Percentiles rank a stretch among this genome's conserved stretches.
Conservation (phyloP, 2,329 filamentous ascomycete genomes). For the Annulohypoxylon truncatum region DNA sequence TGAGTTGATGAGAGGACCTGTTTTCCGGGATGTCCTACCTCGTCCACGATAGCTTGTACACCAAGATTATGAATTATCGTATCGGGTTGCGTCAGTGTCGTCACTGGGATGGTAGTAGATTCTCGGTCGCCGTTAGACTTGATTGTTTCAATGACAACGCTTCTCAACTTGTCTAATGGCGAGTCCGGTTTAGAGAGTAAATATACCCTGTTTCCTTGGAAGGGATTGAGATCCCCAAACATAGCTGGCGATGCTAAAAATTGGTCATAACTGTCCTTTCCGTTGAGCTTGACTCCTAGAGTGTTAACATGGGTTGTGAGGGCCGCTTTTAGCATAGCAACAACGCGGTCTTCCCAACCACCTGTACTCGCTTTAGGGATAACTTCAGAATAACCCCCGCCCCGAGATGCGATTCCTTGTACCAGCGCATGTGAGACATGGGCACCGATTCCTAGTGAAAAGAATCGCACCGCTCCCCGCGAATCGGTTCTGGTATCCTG, state of each 20-base stretch:
- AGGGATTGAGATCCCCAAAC: conserved; percentile 19
- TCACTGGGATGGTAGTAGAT: not conserved
- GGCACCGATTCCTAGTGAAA: conserved; percentile 66
- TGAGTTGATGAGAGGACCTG: not conserved
- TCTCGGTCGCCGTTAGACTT: conserved; percentile 3
- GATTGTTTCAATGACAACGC: not conserved
- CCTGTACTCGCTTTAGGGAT: conserved; percentile 18
- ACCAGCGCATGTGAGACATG: conserved; percentile 67
- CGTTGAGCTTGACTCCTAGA: conserved; percentile 14
- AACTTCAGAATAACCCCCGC: conserved; percentile 63
- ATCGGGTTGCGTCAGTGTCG: not conserved
- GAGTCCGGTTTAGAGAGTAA: conserved; percentile 19
- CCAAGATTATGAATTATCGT: conserved; percentile 26
- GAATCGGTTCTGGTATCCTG: conserved; percentile 56
- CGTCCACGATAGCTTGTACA: conserved; percentile 22
- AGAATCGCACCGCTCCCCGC: conserved; percentile 62
- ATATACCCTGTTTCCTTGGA: conserved; percentile 27
- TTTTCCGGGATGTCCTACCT: conserved; percentile 6
- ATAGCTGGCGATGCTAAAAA: conserved; percentile 22
- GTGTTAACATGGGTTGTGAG: conserved; percentile 19
- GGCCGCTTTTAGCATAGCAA: conserved; percentile 36
- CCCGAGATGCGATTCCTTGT: conserved; percentile 68
- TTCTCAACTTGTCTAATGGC: not conserved
- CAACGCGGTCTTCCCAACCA: conserved; percentile 31
- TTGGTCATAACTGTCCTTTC: not conserved